Percentiles rank a stretch among this genome's conserved stretches.
Evolutionary conservation across 140 eudicot species (phyloP).

Genomic region (Anethum foeniculum): DNA sequence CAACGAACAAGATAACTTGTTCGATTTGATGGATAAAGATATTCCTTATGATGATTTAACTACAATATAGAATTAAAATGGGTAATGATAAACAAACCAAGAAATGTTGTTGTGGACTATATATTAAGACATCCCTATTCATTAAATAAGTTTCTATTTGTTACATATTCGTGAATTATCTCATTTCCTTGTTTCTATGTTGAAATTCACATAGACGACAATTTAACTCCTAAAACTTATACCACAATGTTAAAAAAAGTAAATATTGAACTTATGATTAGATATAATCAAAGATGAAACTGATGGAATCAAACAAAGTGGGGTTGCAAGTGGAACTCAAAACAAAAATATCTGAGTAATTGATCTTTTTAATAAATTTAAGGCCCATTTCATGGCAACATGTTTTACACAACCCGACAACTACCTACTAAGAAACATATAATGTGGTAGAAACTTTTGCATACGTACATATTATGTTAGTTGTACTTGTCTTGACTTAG

Average conservation of each 20-base stretch:
- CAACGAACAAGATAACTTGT: not conserved
- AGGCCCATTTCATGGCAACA: not conserved
- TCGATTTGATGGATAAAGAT: not conserved
- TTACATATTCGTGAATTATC: not conserved
- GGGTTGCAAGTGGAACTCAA: not conserved
- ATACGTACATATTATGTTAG: not conserved
- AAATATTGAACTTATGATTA: too few relatives aligned
- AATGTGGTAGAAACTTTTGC: not conserved
- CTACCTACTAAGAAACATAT: too few relatives aligned
- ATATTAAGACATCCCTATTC: not conserved
- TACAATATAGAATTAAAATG: not conserved
- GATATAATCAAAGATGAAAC: not conserved
- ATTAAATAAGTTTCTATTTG: not conserved
- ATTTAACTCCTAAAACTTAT: not conserved
- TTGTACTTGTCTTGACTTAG: not conserved
- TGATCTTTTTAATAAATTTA: not conserved
- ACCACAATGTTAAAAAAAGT: too few relatives aligned
- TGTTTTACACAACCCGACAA: not conserved
- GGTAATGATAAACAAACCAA: not conserved
- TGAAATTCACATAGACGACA: not conserved
- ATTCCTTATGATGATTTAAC: not conserved
- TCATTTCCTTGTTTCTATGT: not conserved
- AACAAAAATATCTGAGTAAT: not conserved
- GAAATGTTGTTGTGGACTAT: not conserved
- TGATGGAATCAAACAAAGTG: not conserved